Base-by-base conservation (phyloP, 306 rosid species). In the Geum urbanum region DNA sequence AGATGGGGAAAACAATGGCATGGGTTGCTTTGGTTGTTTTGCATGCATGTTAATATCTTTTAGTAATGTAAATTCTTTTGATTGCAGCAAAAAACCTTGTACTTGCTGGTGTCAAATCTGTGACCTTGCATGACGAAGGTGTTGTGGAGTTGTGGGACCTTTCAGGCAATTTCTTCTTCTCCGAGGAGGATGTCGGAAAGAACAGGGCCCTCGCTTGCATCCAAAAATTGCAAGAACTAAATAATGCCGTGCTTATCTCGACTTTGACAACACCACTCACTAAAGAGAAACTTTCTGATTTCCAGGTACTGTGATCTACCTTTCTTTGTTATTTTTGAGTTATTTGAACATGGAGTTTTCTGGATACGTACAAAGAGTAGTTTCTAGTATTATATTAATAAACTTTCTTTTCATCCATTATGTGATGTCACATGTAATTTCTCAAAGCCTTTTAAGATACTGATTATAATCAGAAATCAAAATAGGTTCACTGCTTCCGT, bases 31-130 rank as follows among this genome's bases (percentile, higher is more conserved):
- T 9, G 5, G 5, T 12, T 57, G 27, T 27, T 9, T 4, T 1
- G 43, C 63, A 24, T 57, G 15, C 18, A 24, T 57, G 43, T 9
- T 9, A 11, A 4, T 55, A 45, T 46, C 16, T 56, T 44, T 44
- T 56, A 32, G 54, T 9, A 44, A 5, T 56, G 54, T 20, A 24
- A 22, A 5, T 15, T 60, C 6, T 60, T 11, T 32, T 48, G 70
- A 0, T 55, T 71, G 72, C 76, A 70, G 72, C 80, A 54, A 76
- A 76, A 45, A 76, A 76, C 15, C 67, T 76, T 20, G 65, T 76
- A 18, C 80, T 70, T 64, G 80, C 70, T 9, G 77, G 77, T 22
- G 77, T 73, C 65, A 73, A 73, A 66, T 73, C 72, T 64, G 72
- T 73, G 57, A 73, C 77, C 32, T 65, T 73, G 57, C 77, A 73